These are phyloP conservation scores for Corylus americana DNA, from an alignment of 306 rosid species.

Conservation along the genomic window DNA sequence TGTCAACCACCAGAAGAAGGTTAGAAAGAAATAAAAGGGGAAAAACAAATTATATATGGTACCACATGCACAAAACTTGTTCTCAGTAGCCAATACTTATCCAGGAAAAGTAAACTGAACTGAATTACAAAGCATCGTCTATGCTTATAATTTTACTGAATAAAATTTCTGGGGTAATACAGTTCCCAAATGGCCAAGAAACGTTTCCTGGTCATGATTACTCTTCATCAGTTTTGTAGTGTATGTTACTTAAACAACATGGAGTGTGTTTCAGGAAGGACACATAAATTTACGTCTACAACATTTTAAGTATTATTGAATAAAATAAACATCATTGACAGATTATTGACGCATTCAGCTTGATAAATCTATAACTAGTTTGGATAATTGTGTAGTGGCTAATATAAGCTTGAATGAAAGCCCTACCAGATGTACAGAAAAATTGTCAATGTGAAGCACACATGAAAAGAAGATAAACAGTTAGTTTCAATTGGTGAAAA, in stretches of 20 bases:
- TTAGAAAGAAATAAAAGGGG: background rate
- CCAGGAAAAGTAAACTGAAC: background rate
- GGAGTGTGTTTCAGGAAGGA: background rate
- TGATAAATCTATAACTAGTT: background rate
- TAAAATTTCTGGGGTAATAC: background rate
- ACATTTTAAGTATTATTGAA: background rate
- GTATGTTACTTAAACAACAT: background rate
- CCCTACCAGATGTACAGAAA: background rate
- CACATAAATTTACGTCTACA: background rate
- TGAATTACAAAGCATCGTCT: background rate
- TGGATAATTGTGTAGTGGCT: background rate
- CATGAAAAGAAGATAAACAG: background rate
- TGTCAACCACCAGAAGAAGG: conserved; percentile 32
- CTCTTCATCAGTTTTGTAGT: background rate
- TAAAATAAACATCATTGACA: background rate
- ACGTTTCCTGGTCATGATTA: conserved; percentile 2
- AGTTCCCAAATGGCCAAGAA: background rate
- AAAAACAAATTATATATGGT: conserved; percentile 8
- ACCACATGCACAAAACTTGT: background rate
- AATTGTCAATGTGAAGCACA: background rate
- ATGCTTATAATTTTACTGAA: background rate
- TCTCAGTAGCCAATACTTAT: background rate
- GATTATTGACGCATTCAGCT: background rate
- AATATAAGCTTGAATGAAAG: background rate
- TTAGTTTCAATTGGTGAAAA: background rate